Conservation (phyloP, 345 rosid genomes). For the Ceriops zippeliana region DNA sequence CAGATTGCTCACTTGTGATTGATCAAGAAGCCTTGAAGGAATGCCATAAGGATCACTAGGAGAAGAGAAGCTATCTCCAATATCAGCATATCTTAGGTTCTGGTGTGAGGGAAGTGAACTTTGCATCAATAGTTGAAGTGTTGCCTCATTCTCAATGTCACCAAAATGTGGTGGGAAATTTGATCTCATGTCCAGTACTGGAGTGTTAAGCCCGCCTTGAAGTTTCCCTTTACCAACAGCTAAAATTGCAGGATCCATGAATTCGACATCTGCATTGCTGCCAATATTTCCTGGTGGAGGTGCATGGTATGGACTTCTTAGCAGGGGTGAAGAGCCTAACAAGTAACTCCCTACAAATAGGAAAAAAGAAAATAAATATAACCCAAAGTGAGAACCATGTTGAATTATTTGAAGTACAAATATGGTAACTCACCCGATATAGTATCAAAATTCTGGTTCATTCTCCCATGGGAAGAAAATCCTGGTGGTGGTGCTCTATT, state of each 20-base stretch:
- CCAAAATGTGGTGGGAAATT: constrained; percentile 42
- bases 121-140: constrained; percentile 60
- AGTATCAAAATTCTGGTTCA: constrained; percentile 42
- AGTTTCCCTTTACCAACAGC: constrained; percentile 84
- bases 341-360: constrained; percentile 49
- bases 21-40: constrained; percentile 60
- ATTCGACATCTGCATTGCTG: constrained; percentile 58
- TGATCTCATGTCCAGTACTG: constrained; percentile 56
- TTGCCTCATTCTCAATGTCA: constrained; percentile 60
- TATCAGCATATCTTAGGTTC: constrained; percentile 44
- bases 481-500: constrained; percentile 93
- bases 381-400: background rate
- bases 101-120: constrained; percentile 58
- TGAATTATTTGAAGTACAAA: background rate
- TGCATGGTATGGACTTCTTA: constrained; percentile 46
- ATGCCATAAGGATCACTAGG: constrained; percentile 50
- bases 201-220: constrained; percentile 47
- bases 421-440: constrained; percentile 44
- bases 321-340: constrained; percentile 44
- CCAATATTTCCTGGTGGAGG: constrained; percentile 40
- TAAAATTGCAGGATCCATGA: constrained; percentile 90
- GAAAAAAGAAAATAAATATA: constrained; percentile 2
- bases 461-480: constrained; percentile 65
- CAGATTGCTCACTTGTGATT: constrained; percentile 48
- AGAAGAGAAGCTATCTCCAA: constrained; percentile 50